Conservation (phyloP, 1,139 yeast genomes). For the Taphrina communis region DNA sequence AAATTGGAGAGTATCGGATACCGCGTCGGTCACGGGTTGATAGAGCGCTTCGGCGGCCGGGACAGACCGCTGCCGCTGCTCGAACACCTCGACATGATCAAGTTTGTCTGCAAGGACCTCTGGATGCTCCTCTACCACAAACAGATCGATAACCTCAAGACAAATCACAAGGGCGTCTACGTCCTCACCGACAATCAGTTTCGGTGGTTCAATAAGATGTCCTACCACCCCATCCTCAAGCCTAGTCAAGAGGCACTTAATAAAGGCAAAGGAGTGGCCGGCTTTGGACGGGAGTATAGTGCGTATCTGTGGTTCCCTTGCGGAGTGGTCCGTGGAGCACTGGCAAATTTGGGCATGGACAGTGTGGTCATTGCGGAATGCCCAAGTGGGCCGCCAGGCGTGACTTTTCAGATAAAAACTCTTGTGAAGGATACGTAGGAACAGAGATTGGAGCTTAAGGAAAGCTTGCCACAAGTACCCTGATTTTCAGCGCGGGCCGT, state of each 20-base stretch:
- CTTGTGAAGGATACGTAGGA: constrained; percentile 22
- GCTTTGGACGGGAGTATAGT: constrained; percentile 17
- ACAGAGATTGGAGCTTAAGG: background rate
- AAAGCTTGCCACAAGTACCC: background rate
- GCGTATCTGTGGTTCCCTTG: constrained; percentile 75
- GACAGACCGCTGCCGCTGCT: constrained; percentile 57
- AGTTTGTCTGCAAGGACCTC: constrained; percentile 87
- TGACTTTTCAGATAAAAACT: constrained; percentile 75
- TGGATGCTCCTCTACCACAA: constrained; percentile 82
- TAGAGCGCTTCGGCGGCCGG: constrained; percentile 71
- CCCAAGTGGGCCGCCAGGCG: constrained; percentile 60
- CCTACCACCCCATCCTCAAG: constrained; percentile 53
- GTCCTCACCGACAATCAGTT: constrained; percentile 74
- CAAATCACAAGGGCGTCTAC: constrained; percentile 81
- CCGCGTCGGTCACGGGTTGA: constrained; percentile 72
- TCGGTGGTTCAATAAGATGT: constrained; percentile 62
- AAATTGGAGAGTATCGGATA: constrained; percentile 70
- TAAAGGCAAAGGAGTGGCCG: constrained; percentile 53
- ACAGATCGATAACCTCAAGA: constrained; percentile 88
- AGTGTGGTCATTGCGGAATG: constrained; percentile 37
- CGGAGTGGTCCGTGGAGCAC: constrained; percentile 81
- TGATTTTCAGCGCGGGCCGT: constrained; percentile 6
- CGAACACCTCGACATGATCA: constrained; percentile 81
- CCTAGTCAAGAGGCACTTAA: constrained; percentile 56
- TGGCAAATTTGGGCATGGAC: constrained; percentile 65